Conservation (phyloP, 352 stramenopile species). For the Globisporangium yorkense region DNA sequence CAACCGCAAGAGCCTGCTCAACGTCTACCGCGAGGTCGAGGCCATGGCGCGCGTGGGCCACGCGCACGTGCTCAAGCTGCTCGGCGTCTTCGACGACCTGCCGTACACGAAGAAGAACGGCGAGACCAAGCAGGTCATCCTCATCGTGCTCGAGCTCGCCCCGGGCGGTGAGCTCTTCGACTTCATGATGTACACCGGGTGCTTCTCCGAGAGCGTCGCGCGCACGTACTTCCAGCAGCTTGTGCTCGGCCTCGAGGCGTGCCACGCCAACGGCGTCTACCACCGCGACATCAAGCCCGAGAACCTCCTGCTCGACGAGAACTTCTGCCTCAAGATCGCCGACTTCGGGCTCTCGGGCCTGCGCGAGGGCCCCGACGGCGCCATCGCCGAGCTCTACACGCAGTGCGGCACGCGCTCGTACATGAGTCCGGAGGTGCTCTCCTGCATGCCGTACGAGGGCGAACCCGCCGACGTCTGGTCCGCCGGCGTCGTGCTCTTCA, state of each 20-base stretch:
- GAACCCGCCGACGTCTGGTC: constrained; percentile 89
- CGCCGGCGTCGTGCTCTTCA: constrained; percentile 90
- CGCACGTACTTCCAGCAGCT: constrained; percentile 88
- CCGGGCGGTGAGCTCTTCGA: constrained; percentile 87
- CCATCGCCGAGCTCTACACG: constrained; percentile 68
- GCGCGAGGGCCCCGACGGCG: constrained; percentile 50
- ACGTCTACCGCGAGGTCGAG: constrained; percentile 86
- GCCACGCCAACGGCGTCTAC: constrained; percentile 80
- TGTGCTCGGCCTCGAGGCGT: constrained; percentile 69
- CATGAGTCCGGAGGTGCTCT: constrained; percentile 91
- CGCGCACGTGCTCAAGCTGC: constrained; percentile 74
- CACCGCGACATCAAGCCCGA: constrained; percentile 94
- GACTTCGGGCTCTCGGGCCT: constrained; percentile 96
- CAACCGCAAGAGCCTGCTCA: constrained; percentile 76
- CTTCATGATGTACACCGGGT: constrained; percentile 93
- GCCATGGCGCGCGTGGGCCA: constrained; percentile 85
- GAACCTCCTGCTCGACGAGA: constrained; percentile 87
- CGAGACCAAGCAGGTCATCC: constrained; percentile 67
- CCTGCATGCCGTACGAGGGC: constrained; percentile 78
- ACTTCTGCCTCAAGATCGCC: constrained; percentile 88
- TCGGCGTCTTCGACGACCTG: constrained; percentile 71
- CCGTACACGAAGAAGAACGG: constrained; percentile 73
- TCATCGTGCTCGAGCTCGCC: constrained; percentile 88
- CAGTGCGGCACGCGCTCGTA: constrained; percentile 90
- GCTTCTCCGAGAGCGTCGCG: constrained; percentile 82